Evolutionary conservation across 2,329 filamentous ascomycete species (phyloP), one percentile per base, ranked within the genome.

Genomic region (Apiospora arundinis): DNA sequence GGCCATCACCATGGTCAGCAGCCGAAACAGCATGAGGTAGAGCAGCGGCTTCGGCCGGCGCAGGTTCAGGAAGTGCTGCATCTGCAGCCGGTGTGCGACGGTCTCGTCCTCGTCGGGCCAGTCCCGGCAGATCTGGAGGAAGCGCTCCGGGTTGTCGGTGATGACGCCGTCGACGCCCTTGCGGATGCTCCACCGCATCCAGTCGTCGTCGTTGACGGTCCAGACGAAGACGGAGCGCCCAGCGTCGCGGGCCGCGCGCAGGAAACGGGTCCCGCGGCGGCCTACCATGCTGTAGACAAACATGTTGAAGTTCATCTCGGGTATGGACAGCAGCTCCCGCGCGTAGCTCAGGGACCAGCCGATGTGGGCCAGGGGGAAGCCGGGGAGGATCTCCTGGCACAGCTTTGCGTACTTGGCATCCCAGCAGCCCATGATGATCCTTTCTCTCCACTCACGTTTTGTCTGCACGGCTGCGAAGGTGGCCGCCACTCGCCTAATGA

Each of bases 361-460:
- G 74, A 95, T 94, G 78, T 92, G 89, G n/a, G 90, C 87, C 63
- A 92, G 83, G 1, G 88, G 85, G 77, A 89, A 93, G 25, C 81
- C 83, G 0, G 92, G 92, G 4, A 94, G 87, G 78, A 92, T 85
- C 49, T 86, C 81, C 68, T 85, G 83, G 76, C 90, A 90, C 4
- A 92, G 83, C 9, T 90, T 87, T 23, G 97, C 84, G 81, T 92
- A 95, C 76, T 89, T 89, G 23, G 90, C 91, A 68, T 91, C 91
- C 95, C 95, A 98, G 79, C 91, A 92, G 63, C 95, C 95, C 0
- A 97, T 84, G 0, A 97, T 84, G 68, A 98, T 86, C 40, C 95
- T 89, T 71, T 91, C 82, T 37, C 87, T 84, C 95, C 95, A 98
- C 5, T 90, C 88, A 46, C 82, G 82, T 25, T 81, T 81, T 72